Conservation (phyloP, 257 asterid genomes). For the Ilex asprella region DNA sequence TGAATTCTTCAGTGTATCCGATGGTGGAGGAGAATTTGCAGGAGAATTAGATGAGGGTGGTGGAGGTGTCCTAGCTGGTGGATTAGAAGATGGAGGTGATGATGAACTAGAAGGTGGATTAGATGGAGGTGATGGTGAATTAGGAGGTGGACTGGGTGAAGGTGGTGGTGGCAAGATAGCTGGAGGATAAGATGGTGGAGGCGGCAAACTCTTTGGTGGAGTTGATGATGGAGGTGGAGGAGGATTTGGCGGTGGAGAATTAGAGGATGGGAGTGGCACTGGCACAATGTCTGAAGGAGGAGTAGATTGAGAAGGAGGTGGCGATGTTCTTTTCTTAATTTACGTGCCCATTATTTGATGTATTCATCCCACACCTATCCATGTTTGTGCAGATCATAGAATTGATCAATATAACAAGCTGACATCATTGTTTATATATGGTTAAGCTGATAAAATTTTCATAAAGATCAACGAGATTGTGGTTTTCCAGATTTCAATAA, state of each 20-base stretch:
- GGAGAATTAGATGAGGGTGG: constrained; percentile 23
- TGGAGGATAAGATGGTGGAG: constrained; percentile 40
- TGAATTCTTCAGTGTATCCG: too few relatives aligned
- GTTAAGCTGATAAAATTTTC: too few relatives aligned
- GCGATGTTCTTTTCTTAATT: too few relatives aligned
- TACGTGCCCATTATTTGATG: too few relatives aligned
- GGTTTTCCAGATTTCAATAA: too few relatives aligned
- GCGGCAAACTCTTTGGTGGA: constrained; percentile 13
- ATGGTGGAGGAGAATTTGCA: constrained; percentile 12
- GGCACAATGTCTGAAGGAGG: constrained; percentile 4
- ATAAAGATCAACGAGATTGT: too few relatives aligned
- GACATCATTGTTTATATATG: too few relatives aligned
- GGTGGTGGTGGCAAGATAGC: constrained; percentile 29
- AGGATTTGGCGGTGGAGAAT: constrained; percentile 23
- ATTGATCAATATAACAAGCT: too few relatives aligned
- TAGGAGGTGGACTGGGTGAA: constrained; percentile 17
- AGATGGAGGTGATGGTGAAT: constrained; percentile 35
- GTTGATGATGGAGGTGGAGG: constrained; percentile 23
- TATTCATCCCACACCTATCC: too few relatives aligned
- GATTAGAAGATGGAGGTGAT: constrained; percentile 27
- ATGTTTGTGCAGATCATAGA: too few relatives aligned
- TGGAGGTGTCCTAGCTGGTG: constrained; percentile 13
- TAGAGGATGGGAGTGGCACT: constrained; percentile 17
- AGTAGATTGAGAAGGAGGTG: background rate
- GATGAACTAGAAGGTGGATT: constrained; percentile 9